phyloP scores from a whole-genome alignment of 768 basidiomycete genomes.

The Serpula lacrymans region DNA sequence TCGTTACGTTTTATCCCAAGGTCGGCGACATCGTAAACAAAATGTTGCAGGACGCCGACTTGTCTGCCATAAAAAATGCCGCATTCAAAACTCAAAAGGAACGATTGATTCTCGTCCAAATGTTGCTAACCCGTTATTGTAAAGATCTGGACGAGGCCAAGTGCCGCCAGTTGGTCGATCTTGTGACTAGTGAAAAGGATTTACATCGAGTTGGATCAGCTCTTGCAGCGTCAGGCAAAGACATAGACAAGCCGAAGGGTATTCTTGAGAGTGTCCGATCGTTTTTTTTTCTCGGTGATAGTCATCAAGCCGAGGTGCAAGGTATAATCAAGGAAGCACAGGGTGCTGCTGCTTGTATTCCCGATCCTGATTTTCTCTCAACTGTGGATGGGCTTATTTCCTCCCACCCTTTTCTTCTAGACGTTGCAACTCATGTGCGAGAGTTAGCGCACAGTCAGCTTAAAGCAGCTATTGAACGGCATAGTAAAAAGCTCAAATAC shows the following conservation, averaged over 20 bases:
- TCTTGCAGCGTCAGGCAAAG: neutral
- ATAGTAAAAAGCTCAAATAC: neutral
- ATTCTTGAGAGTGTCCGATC: neutral
- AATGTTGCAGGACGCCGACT: constrained; percentile 2
- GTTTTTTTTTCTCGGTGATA: neutral
- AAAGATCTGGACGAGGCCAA: constrained; percentile 1
- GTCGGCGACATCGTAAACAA: constrained; percentile 2
- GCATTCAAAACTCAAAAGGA: constrained; percentile 15
- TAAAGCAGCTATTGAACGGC: neutral
- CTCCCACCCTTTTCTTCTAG: constrained; percentile 1
- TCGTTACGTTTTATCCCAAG: constrained; percentile 11
- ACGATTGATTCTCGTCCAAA: constrained; percentile 10
- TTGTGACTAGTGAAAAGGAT: neutral
- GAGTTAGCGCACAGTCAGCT: constrained; percentile 18
- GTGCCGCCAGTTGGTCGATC: neutral
- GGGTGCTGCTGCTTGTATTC: neutral
- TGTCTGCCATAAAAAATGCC: constrained; percentile 4
- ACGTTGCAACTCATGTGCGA: constrained; percentile 6
- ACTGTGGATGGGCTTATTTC: constrained; percentile 5
- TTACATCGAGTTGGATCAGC: neutral
- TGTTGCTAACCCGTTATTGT: neutral
- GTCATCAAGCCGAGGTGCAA: constrained; percentile 1
- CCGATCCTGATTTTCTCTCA: constrained; percentile 15
- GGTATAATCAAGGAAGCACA: constrained; percentile 5
- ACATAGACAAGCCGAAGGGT: neutral